phyloP scores from a whole-genome alignment of 169 alveolate species.

The Cytauxzoon felis region DNA sequence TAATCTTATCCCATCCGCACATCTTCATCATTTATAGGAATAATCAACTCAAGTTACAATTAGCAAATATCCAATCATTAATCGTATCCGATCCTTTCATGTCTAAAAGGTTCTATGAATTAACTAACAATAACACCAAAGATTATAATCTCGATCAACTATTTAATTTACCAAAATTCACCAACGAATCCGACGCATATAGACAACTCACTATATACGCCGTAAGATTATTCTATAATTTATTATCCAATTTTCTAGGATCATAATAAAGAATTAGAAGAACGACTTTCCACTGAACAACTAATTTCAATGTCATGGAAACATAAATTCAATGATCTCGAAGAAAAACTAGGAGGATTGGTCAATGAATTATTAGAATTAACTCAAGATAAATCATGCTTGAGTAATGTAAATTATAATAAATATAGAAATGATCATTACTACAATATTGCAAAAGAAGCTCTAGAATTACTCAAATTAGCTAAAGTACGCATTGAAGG shows the following conservation, averaged over 20 bases:
- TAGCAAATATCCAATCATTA: conserved; percentile 47
- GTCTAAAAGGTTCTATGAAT: conserved; percentile 29
- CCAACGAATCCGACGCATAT: conserved; percentile 16
- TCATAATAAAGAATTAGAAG: conserved; percentile 45
- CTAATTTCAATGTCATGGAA: conserved; percentile 61
- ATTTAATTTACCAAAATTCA: background rate
- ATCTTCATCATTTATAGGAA: conserved; percentile 12
- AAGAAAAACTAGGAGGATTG: conserved; percentile 24
- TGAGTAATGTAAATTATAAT: conserved; percentile 28
- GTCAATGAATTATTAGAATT: conserved; percentile 41
- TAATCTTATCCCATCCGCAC: conserved; percentile 4
- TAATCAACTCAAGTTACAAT: conserved; percentile 31
- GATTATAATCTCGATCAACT: background rate
- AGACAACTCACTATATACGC: conserved; percentile 38
- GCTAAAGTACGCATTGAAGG: conserved; percentile 70
- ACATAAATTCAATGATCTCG: conserved; percentile 47
- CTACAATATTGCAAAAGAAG: conserved; percentile 63
- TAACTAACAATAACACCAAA: background rate
- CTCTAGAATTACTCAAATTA: conserved; percentile 64
- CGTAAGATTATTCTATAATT: conserved; percentile 8
- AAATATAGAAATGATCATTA: conserved; percentile 33
- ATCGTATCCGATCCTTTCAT: conserved; percentile 55
- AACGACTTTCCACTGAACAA: conserved; percentile 50
- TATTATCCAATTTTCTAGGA: conserved; percentile 23
- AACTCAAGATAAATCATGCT: conserved; percentile 21